These are phyloP conservation scores for Pyrenopolyporus hunteri DNA, from an alignment of 495 filamentous ascomycete species.

Conservation along the genomic window DNA sequence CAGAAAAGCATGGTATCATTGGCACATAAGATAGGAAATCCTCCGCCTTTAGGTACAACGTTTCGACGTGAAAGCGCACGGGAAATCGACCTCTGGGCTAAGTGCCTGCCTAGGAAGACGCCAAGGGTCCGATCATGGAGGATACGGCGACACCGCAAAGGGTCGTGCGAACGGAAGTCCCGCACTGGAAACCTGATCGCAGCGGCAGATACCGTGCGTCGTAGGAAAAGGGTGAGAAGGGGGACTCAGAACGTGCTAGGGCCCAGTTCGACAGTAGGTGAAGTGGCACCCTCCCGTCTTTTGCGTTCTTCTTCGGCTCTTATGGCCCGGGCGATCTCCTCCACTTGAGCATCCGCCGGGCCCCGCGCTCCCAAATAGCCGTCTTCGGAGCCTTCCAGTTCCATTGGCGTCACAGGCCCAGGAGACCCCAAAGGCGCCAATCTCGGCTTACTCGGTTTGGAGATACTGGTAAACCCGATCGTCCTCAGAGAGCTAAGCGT, in stretches of 20 bases:
- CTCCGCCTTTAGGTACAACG: not conserved
- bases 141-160: not conserved
- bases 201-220: not conserved
- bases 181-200: not conserved
- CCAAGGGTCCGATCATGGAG: not conserved
- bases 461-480: constrained; percentile 40
- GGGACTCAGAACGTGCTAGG: constrained; percentile 31
- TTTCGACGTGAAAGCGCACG: not conserved
- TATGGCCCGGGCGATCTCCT: constrained; percentile 32
- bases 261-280: constrained; percentile 30
- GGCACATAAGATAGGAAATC: not conserved
- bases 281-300: constrained; percentile 31
- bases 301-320: constrained; percentile 32
- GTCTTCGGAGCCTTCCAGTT: constrained; percentile 58
- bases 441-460: constrained; percentile 65
- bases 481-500: constrained; percentile 40
- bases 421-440: constrained; percentile 74
- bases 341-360: constrained; percentile 12
- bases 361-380: constrained; percentile 36
- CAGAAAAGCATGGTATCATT: constrained; percentile 1
- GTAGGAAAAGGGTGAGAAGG: not conserved
- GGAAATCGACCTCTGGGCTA: not conserved
- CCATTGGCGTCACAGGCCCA: constrained; percentile 78
- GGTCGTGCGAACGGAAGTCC: not conserved
- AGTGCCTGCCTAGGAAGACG: not conserved